A percentile compares a stretch with the other conserved stretches of the same genome.
Conservation (phyloP, 257 asterid genomes). For the Cruciata laevipes region DNA sequence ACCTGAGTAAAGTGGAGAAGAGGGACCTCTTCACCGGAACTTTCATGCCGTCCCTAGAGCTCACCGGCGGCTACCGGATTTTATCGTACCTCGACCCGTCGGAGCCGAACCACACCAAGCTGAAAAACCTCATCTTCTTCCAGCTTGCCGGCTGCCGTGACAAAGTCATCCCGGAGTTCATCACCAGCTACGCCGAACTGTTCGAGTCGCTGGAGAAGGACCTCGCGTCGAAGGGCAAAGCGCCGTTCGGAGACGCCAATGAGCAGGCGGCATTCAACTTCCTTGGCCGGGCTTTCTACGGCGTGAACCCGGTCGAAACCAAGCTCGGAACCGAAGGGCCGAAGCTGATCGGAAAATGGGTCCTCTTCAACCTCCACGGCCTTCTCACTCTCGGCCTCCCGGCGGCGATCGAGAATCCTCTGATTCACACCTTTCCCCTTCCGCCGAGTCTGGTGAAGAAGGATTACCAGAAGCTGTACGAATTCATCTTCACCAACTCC, state of each 20-base stretch:
- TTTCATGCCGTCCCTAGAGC: conserved; percentile 60
- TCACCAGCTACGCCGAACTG: conserved; percentile 32
- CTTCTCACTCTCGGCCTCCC: conserved; percentile 56
- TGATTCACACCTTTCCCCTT: conserved; percentile 47
- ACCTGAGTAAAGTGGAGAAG: conserved; percentile 66
- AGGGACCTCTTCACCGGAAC: conserved; percentile 83
- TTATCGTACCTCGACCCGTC: conserved; percentile 80
- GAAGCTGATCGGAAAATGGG: conserved; percentile 52
- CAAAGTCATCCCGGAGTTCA: conserved; percentile 60
- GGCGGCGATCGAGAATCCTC: conserved; percentile 38
- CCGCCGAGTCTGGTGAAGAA: conserved; percentile 57
- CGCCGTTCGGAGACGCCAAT: conserved; percentile 35
- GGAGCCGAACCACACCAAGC: conserved; percentile 61
- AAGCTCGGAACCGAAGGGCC: conserved; percentile 71
- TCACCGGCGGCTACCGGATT: conserved; percentile 75
- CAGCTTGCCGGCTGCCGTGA: conserved; percentile 51
- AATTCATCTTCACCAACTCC: conserved; percentile 53
- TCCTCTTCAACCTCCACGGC: conserved; percentile 63
- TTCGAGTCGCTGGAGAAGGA: conserved; percentile 47
- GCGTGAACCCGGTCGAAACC: conserved; percentile 45
- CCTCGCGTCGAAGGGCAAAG: conserved; percentile 44
- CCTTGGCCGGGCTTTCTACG: conserved; percentile 49
- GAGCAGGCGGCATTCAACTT: conserved; percentile 78
- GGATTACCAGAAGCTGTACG: conserved; percentile 52
- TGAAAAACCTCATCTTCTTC: conserved; percentile 58